Percentiles rank a stretch among this genome's conserved stretches.
phyloP scores from a whole-genome alignment of 371 early-diverging fungal genomes.

The Amoeboaphelidium protococcarum region DNA sequence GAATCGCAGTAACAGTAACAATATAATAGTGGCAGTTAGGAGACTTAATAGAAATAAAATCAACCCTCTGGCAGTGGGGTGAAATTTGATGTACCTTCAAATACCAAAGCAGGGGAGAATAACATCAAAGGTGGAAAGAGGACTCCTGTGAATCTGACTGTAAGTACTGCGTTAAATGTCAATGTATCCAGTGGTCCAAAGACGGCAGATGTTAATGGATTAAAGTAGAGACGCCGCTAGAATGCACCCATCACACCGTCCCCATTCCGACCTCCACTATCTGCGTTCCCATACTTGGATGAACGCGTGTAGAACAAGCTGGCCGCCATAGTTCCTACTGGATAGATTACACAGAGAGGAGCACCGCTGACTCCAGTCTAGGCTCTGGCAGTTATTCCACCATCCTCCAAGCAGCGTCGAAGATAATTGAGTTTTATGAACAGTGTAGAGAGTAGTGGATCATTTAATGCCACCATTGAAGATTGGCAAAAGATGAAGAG shows the following conservation, averaged over 20 bases:
- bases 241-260: not conserved
- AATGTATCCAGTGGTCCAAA: not conserved
- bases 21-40: too few relatives aligned
- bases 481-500: not conserved
- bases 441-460: not conserved
- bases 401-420: conserved; percentile 2
- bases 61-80: too few relatives aligned
- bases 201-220: conserved; percentile 1
- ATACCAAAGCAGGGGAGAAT: too few relatives aligned
- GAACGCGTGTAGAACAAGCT: not conserved
- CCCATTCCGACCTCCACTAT: not conserved
- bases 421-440: not conserved
- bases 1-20: too few relatives aligned
- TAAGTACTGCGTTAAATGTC: not conserved
- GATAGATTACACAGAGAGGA: conserved; percentile 16
- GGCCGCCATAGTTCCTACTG: conserved; percentile 9
- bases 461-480: not conserved
- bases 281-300: too few relatives aligned
- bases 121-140: too few relatives aligned
- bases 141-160: not conserved
- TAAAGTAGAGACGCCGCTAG: not conserved
- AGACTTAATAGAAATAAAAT: too few relatives aligned
- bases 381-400: conserved; percentile 6
- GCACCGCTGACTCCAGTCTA: conserved; percentile 12
- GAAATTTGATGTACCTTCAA: too few relatives aligned